Evolutionary conservation across 1,139 yeast genomes (phyloP), one percentile per base, ranked within the genome.

Genomic region (Blastobotrys capitulatus): DNA sequence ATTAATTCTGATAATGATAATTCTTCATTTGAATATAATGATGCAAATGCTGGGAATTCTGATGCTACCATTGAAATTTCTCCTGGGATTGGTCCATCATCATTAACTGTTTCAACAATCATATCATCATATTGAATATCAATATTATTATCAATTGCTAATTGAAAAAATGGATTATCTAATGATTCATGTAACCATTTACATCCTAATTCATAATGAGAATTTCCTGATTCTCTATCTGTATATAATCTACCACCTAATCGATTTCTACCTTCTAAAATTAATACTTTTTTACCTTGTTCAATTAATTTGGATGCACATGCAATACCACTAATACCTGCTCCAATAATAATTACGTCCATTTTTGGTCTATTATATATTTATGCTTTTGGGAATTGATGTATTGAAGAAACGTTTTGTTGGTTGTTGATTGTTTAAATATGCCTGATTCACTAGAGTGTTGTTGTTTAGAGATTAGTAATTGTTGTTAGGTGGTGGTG

Each of bases 111-210:
- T 45, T 54, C 52, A 57, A 70, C 55, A 19, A 66, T 68, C 41
- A 69, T 68, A 54, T 81, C 87, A 51, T 79, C 81, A 54, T 75
- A 75, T 32, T 49, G 56, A 3, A 64, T 54, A 38, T 57, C 55
- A 38, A 67, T 57, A 19, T 60, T 63, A 38, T 57, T 54, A 15
- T 57, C 61, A 44, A 60, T 52, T 6, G 68, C 65, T 9, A 63
- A 46, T n/a, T 56, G 44, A 26, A 58, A 57, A 35, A 85, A 72
- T 5, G 75, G 74, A 60, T 88, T 88, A 50, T 79, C 76, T 47
- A 86, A 69, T 0, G 86, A 78, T 60, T 87, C 96, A 61, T 88
- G 96, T 59, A 85, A 86, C 96, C 96, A 88, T 10, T 88, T 78
- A 1, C 94, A 95, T 0, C 96, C 96, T 19, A 87, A 57, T 64